Base-by-base conservation (phyloP, 2,329 filamentous ascomycete genomes). In the Elsinoe necatrix region DNA sequence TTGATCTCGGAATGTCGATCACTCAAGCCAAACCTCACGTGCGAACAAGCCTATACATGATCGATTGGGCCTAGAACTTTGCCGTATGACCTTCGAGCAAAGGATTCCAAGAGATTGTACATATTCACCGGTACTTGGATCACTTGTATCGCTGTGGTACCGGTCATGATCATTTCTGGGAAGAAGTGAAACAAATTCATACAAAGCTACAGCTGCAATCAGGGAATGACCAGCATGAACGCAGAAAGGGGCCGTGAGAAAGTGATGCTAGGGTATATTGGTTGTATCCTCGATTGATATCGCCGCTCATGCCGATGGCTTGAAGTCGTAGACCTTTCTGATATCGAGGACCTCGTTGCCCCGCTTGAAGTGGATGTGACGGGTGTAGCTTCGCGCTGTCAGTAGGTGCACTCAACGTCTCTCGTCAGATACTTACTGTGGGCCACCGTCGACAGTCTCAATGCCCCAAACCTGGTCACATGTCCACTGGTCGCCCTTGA, bases 381-480 rank as follows among this genome's bases (percentile, higher is more conserved):
- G 61, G 11, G 75, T 68, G 54, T 74, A 68, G 56, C 34, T 52
- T 14, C 14, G 16, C 2, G 8, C 16, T 3, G 16, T 50, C 18
- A 50, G 45, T 16, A 20, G 16, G 5, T 2, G 6, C 16, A 14
- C 16, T 7, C 4, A 31, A 31, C 3, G 70, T 64, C 23, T 71
- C 65, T 18, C 60, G 35, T 61, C 61, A 41, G 65, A 60, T 12
- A 75, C 68, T 54, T 73, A 67, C 56, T 68, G 66, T 39, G 73
- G 69, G 63, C 68, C 61, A 7, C 70, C 73, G 42, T 75, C 66
- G 34, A 77, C 62, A 35, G 67, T 65, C 7, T 70, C 68, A 60
- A 78, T 77, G 0, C 75, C 75, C 74, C 75, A 77, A 18, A 77
- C 61, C 73, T 82, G 80, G 60, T 75, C 71, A 2, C 78, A 81